A percentile compares a stretch with the other conserved stretches of the same genome.
phyloP scores from a whole-genome alignment of 768 basidiomycete genomes.

The Baorangia bicolor region DNA sequence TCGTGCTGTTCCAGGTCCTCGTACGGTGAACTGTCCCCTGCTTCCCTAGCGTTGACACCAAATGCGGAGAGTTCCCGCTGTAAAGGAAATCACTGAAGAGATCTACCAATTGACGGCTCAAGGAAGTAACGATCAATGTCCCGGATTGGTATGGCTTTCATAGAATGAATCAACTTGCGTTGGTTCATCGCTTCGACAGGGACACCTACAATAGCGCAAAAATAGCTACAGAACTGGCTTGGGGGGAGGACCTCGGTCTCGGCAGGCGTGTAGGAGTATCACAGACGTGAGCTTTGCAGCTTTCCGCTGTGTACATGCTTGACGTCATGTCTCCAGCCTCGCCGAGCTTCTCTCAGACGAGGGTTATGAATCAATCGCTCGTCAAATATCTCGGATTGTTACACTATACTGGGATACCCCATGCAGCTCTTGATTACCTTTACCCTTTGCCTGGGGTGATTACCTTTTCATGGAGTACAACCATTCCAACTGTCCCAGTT shows the following conservation, averaged over 20 bases:
- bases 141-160: constrained; percentile 55
- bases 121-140: constrained; percentile 60
- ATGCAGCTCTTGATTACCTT: constrained; percentile 45
- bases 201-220: constrained; percentile 58
- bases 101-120: constrained; percentile 50
- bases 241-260: constrained; percentile 46
- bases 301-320: neutral
- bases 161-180: constrained; percentile 1
- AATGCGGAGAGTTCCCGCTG: constrained; percentile 24
- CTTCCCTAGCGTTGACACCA: neutral
- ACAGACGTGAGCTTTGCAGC: constrained; percentile 48
- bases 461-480: constrained; percentile 6
- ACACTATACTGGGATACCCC: constrained; percentile 48
- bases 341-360: constrained; percentile 20
- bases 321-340: constrained; percentile 11
- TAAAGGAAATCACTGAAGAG: constrained; percentile 54
- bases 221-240: constrained; percentile 58
- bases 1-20: neutral
- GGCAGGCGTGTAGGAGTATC: constrained; percentile 52
- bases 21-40: neutral
- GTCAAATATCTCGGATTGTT: constrained; percentile 58
- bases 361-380: constrained; percentile 42
- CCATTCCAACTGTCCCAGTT: constrained; percentile 26
- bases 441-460: constrained; percentile 38
- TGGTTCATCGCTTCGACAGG: constrained; percentile 37